A percentile compares a stretch with the other conserved stretches of the same genome.
Conservation (phyloP, 148 eudicot genomes). For the Fagopyrum tataricum region DNA sequence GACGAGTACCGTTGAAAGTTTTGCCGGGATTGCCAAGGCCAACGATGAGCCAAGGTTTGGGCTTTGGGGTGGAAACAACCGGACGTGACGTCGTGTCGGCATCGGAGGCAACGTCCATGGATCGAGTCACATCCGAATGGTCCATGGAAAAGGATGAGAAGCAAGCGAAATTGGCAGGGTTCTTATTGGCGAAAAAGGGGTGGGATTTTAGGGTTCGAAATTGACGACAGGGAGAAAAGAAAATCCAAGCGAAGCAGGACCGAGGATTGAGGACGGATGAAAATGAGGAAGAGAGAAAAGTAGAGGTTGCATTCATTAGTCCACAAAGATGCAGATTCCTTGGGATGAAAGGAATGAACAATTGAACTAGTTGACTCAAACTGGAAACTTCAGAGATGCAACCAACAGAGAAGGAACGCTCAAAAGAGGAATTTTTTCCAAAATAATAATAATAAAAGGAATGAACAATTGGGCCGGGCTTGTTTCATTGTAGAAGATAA, state of each 20-base stretch:
- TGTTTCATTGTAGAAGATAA: too few relatives aligned
- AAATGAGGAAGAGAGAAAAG: slow-evolving; percentile 4
- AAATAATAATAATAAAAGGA: too few relatives aligned
- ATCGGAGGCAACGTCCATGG: neutral
- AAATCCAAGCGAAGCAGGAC: neutral
- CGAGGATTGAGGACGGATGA: slow-evolving; percentile 3
- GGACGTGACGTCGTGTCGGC: slow-evolving; percentile 5
- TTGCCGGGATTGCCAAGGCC: slow-evolving; percentile 63
- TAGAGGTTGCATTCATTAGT: slow-evolving; percentile 1
- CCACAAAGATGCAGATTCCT: neutral
- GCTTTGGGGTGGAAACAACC: slow-evolving; percentile 18
- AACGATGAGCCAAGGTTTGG: slow-evolving; percentile 54
- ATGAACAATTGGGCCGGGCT: too few relatives aligned
- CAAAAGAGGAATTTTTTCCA: neutral
- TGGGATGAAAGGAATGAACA: slow-evolving; percentile 7
- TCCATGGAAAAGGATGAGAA: slow-evolving; percentile 7
- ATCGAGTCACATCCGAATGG: neutral
- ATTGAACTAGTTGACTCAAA: neutral
- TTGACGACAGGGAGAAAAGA: neutral
- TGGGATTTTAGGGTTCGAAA: slow-evolving; percentile 7
- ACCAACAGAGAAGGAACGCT: neutral
- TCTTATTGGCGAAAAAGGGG: slow-evolving; percentile 1
- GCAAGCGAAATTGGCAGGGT: slow-evolving; percentile 5
- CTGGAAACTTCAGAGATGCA: slow-evolving; percentile 4
- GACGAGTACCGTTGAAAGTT: slow-evolving; percentile 44